A percentile compares a stretch with the other conserved stretches of the same genome.
Evolutionary conservation across 345 rosid genomes (phyloP).

Genomic region (Balakata baccata): DNA sequence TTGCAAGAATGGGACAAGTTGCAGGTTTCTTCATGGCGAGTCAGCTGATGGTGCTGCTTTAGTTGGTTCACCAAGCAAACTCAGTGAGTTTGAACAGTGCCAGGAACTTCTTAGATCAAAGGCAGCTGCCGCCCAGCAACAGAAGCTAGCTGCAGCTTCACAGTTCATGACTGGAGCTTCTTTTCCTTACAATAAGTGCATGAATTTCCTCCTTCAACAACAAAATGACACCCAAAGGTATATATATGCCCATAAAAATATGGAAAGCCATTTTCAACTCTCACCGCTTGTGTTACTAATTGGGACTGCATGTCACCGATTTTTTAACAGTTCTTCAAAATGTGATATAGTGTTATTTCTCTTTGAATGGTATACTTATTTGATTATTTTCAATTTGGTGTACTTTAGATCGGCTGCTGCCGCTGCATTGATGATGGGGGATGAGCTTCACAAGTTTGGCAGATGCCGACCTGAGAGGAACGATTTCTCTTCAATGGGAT

Average conservation of each 20-base stretch:
- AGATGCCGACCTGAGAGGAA: slow-evolving; percentile 58
- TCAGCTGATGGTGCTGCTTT: slow-evolving; percentile 29
- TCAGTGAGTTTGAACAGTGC: slow-evolving; percentile 35
- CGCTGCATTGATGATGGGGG: slow-evolving; percentile 49
- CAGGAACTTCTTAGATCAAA: slow-evolving; percentile 44
- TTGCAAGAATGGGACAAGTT: slow-evolving; percentile 67
- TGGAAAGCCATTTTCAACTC: neutral
- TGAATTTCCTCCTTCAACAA: slow-evolving; percentile 52
- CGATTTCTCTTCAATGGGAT: slow-evolving; percentile 53
- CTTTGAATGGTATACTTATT: too few species aligned
- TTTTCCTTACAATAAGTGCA: slow-evolving; percentile 45
- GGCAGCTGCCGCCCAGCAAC: slow-evolving; percentile 46
- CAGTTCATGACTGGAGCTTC: slow-evolving; percentile 25
- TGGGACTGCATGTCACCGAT: too few species aligned
- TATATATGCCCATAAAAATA: neutral
- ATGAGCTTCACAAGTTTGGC: slow-evolving; percentile 62
- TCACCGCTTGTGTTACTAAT: neutral
- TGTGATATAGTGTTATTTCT: neutral
- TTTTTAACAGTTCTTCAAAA: neutral
- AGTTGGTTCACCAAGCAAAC: slow-evolving; percentile 59
- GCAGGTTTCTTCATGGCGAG: slow-evolving; percentile 51
- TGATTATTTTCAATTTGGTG: slow-evolving; percentile 10
- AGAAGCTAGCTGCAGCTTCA: slow-evolving; percentile 46
- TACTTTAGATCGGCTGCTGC: slow-evolving; percentile 45
- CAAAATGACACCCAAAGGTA: slow-evolving; percentile 78